Conservation (phyloP, 2,329 filamentous ascomycete genomes). For the Aspergillus pseudoterreus region DNA sequence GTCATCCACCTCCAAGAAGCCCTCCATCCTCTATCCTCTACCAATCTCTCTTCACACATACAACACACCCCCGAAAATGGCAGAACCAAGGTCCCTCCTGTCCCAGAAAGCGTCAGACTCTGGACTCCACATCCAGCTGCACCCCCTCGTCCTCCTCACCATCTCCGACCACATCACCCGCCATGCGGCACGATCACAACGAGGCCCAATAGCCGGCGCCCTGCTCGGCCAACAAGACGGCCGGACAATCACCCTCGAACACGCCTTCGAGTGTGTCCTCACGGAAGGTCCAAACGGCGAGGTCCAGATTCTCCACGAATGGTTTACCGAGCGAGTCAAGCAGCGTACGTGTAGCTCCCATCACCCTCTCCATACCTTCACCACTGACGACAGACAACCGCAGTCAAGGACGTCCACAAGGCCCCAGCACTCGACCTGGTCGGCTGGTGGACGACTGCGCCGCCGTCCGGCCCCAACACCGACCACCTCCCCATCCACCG, state of each 20-base stretch:
- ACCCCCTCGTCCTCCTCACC: constrained; percentile 90
- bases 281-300: constrained; percentile 50
- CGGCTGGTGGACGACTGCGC: constrained; percentile 83
- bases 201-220: constrained; percentile 76
- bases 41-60: neutral
- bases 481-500: constrained; percentile 70
- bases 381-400: constrained; percentile 9
- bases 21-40: constrained; percentile 1
- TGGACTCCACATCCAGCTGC: constrained; percentile 74
- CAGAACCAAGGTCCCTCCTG: constrained; percentile 56
- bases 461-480: constrained; percentile 65
- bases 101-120: constrained; percentile 69
- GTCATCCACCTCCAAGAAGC: neutral
- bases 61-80: constrained; percentile 42
- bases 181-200: constrained; percentile 72
- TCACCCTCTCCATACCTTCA: neutral
- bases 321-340: constrained; percentile 75
- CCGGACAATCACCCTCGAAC: constrained; percentile 83
- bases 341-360: constrained; percentile 61
- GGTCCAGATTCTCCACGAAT: constrained; percentile 61
- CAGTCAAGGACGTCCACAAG: constrained; percentile 87
- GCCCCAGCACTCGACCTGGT: constrained; percentile 78
- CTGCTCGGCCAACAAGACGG: constrained; percentile 91
- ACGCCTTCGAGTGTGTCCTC: constrained; percentile 80
- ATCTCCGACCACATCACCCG: constrained; percentile 96